These are phyloP conservation scores for Tricladium varicosporioides DNA, from an alignment of 2,329 filamentous ascomycete species.

Conservation along the genomic window DNA sequence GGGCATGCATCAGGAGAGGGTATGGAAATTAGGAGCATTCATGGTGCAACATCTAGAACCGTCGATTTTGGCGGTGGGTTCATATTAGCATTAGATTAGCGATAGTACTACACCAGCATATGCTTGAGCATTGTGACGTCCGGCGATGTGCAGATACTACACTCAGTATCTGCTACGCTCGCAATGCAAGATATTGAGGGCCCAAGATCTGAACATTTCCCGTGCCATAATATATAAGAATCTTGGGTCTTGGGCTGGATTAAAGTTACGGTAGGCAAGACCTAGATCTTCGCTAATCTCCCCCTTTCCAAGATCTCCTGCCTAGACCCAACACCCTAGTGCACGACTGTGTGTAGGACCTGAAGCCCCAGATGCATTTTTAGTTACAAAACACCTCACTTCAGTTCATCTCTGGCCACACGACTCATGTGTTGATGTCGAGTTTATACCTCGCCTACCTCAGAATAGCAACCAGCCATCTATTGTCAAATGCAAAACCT, in stretches of 20 bases:
- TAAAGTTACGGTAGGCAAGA: neutral
- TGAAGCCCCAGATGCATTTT: too few relatives aligned
- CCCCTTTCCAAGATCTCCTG: neutral
- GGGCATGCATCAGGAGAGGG: neutral
- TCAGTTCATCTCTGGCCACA: too few relatives aligned
- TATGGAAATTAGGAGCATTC: neutral
- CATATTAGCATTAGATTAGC: constrained; percentile 1
- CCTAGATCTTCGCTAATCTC: neutral
- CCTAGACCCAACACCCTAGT: too few relatives aligned
- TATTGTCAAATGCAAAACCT: too few relatives aligned
- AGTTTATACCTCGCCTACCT: too few relatives aligned
- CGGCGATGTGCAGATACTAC: neutral
- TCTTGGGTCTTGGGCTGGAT: neutral
- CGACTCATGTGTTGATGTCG: too few relatives aligned
- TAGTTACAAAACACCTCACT: too few relatives aligned
- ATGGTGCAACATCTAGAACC: neutral
- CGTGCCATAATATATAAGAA: neutral
- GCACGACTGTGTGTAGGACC: too few relatives aligned
- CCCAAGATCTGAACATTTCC: neutral
- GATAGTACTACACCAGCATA: neutral
- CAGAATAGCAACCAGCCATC: too few relatives aligned
- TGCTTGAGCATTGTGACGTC: neutral
- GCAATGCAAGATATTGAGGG: neutral
- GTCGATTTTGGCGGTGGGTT: neutral
- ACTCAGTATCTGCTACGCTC: neutral